A percentile compares a stretch with the other conserved stretches of the same genome.
Conservation (phyloP, 257 asterid species). For the Perilla frutescens region DNA sequence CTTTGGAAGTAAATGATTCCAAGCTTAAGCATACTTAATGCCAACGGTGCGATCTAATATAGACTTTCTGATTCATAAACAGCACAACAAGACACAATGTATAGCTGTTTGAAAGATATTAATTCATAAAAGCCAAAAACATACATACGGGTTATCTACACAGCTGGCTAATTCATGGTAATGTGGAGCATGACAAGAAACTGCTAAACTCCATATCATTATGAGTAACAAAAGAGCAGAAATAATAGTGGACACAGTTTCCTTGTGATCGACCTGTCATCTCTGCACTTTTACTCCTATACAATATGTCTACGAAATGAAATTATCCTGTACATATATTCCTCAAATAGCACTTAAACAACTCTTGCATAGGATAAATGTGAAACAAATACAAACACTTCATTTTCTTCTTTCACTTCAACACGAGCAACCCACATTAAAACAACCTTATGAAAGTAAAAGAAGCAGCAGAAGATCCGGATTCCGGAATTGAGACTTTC, state of each 20-base stretch:
- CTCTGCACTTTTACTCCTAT: neutral
- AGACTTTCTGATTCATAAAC: constrained; percentile 4
- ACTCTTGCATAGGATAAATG: neutral
- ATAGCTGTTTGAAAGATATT: neutral
- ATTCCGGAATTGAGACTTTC: neutral
- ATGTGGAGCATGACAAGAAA: neutral
- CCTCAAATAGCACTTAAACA: neutral
- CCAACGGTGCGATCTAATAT: no score
- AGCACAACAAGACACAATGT: neutral
- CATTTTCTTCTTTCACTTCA: neutral
- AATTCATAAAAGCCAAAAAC: neutral
- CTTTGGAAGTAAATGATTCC: neutral
- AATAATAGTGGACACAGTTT: neutral
- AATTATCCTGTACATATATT: neutral
- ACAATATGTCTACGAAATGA: neutral
- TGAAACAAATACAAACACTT: neutral
- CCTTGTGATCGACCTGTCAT: neutral
- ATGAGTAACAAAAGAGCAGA: neutral
- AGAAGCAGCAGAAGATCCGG: neutral
- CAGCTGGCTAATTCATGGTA: neutral
- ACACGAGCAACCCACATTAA: neutral
- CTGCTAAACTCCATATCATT: neutral
- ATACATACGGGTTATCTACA: neutral
- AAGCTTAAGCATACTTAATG: constrained; percentile 9
- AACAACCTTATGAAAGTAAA: neutral